Percentiles rank a stretch among this genome's conserved stretches.
Conservation (phyloP, 495 filamentous ascomycete species). For the Xeromyces bisporus region DNA sequence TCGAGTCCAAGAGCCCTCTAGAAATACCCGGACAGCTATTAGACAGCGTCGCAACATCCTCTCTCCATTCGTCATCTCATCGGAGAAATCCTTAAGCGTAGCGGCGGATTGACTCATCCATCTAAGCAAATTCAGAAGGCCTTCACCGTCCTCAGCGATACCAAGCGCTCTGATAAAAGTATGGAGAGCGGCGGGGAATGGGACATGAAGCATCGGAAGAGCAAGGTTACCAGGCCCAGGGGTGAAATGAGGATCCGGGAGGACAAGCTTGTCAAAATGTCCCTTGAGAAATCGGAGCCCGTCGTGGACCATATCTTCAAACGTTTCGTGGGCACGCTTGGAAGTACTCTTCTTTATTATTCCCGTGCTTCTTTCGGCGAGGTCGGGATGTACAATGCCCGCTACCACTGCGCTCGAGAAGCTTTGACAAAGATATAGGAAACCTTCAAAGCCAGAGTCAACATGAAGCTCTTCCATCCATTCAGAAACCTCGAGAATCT, state of each 20-base stretch:
- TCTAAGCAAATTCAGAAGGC: conserved; percentile 29
- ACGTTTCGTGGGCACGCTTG: conserved; percentile 2
- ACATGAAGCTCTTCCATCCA: conserved; percentile 25
- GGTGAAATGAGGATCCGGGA: conserved; percentile 7
- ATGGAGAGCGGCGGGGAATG: conserved; percentile 31
- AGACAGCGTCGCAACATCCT: conserved; percentile 30
- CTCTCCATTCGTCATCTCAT: conserved; percentile 26
- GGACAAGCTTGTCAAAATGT: conserved; percentile 23
- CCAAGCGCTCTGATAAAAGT: conserved; percentile 37
- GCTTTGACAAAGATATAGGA: conserved; percentile 27
- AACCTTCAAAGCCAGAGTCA: conserved; percentile 24
- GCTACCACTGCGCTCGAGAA: conserved; percentile 26
- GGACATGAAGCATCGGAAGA: conserved; percentile 19
- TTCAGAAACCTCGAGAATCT: conserved; percentile 13
- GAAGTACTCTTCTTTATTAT: conserved; percentile 5
- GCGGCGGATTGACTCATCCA: conserved; percentile 34
- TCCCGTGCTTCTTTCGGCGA: conserved; percentile 12
- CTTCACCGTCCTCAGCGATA: conserved; percentile 29
- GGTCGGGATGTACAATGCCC: conserved; percentile 10
- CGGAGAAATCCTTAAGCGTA: conserved; percentile 19
- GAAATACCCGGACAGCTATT: conserved; percentile 33
- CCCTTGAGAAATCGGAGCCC: conserved; percentile 19
- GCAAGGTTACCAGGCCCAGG: background rate
- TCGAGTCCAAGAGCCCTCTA: conserved; percentile 27
- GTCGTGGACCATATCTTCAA: conserved; percentile 17